Evolutionary conservation across 2,329 filamentous ascomycete species (phyloP), one percentile per base, ranked within the genome.

Genomic region (Diaporthe vexans): DNA sequence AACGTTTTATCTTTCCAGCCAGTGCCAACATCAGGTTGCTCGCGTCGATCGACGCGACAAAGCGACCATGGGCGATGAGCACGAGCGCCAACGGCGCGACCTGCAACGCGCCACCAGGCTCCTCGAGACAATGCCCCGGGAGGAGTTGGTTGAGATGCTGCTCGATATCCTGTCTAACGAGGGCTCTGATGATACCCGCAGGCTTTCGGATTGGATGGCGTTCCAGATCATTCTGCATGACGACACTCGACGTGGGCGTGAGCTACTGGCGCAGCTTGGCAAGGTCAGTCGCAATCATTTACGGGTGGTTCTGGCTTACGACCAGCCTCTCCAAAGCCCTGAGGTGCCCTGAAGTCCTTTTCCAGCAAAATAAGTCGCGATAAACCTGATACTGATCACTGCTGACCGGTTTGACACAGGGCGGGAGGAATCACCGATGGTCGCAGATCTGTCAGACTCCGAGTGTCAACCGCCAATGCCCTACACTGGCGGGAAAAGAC

Each of bases 311-410:
- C 10, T 11, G 9, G 10, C 11, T 40, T 40, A 11, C 37, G 2
- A 13, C 15, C 15, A 15, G 10, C 37, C 37, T 7, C 46, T 15
- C 1, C n/a, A 21, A 9, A 65, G 26, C 26, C 29, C 11, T 17
- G 29, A 51, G 13, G 1, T 17, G 4, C n/a, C 11, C 0, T 1
- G 1, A 0, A 21, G 1, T 6, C 4, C 24, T 11, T 11, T 3
- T 1, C 5, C 24, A 9, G 17, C 13, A 15, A 4, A 2, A 7
- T 4, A 8, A 11, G 2, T 33, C 5, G 4, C 19, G 21, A 51
- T 19, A 17, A 0, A 19, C 29, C 13, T 17, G 26, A 9, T 9
- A 21, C n/a, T 40, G 33, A 21, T 29, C 17, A 6, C 17, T 37
- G 21, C 15, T 67, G 33, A 67, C 29, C n/a, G 13, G 33, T 19